Conservation (phyloP, 495 filamentous ascomycete genomes). For the Tuber aestivum region DNA sequence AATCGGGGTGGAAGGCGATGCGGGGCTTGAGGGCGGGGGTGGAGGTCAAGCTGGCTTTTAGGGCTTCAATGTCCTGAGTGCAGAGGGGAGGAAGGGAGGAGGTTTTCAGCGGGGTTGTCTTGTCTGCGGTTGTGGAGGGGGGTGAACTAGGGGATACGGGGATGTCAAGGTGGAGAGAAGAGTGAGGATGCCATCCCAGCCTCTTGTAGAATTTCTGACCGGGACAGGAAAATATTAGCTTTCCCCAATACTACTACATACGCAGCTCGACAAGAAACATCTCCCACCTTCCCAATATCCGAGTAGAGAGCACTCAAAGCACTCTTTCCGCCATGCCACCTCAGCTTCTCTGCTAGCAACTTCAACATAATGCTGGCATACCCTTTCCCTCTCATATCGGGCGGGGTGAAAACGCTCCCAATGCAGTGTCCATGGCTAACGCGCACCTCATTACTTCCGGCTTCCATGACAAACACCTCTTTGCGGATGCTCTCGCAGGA, state of each 20-base stretch:
- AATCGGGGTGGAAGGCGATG: slow-evolving; percentile 68
- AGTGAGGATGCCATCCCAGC: slow-evolving; percentile 71
- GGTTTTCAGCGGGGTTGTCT: slow-evolving; percentile 36
- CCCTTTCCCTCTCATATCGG: slow-evolving; percentile 63
- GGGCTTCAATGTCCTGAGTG: slow-evolving; percentile 46
- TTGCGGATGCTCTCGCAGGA: slow-evolving; percentile 83
- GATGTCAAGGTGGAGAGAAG: slow-evolving; percentile 64
- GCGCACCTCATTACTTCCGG: slow-evolving; percentile 23
- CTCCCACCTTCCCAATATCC: slow-evolving; percentile 75
- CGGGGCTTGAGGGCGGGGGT: slow-evolving; percentile 41
- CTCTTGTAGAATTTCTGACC: slow-evolving; percentile 67
- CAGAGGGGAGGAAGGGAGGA: slow-evolving; percentile 55
- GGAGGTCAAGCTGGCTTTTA: slow-evolving; percentile 16
- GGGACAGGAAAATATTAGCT: slow-evolving; percentile 1
- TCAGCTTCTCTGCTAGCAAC: slow-evolving; percentile 46
- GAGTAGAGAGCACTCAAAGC: slow-evolving; percentile 67
- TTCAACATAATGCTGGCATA: slow-evolving; percentile 71
- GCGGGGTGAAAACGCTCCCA: slow-evolving; percentile 78
- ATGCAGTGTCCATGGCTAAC: slow-evolving; percentile 55
- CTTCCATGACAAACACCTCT: slow-evolving; percentile 60
- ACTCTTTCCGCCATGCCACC: slow-evolving; percentile 47
- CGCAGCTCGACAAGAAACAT: neutral
- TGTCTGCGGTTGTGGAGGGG: slow-evolving; percentile 11
- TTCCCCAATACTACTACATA: neutral
- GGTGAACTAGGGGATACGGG: slow-evolving; percentile 44